Base-by-base conservation (phyloP, 495 filamentous ascomycete genomes). In the Penicillium arizonense region DNA sequence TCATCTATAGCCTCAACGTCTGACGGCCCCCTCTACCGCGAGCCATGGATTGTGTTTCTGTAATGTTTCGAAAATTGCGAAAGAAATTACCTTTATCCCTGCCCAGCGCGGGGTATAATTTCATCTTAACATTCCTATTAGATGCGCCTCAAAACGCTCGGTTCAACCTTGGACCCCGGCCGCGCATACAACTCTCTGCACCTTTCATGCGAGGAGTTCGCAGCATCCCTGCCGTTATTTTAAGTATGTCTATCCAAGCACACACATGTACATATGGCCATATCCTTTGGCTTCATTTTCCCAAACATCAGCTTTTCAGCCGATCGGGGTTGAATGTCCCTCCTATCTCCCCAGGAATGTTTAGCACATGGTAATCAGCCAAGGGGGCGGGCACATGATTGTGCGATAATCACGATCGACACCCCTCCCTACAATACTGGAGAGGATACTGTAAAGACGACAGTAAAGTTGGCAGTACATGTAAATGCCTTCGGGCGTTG, bases 141-240 rank as follows among this genome's bases (percentile, higher is more conserved):
- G 36, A 40, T 48, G 45, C 33, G 50, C 54, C 48, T 41, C 52
- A 53, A 39, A 41, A 42, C 55, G 59, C 59, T 65, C 56, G 56
- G 59, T 49, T 59, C 59, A 62, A 52, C 47, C 18, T 63, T 37
- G 41, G 52, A 55, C 57, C 56, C 56, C 54, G 52, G 28, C 47
- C 60, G 36, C 18, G 52, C 53, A 59, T 44, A 33, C 32, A 26
- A 45, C 32, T n/a, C 14, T 11, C 43, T 59, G 59, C 53, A 57
- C 14, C 28, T 57, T 53, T 49, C 46, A 56, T 21, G 52, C 43
- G 42, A 65, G 62, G 62, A 65, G 59, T 53, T 56, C 44, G 43
- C 52, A 65, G 34, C 39, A 57, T 54, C 62, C 62, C 61, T 63
- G 59, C 38, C 47, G 37, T 36, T 43, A 26, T 23, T 23, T 23